A percentile compares a stretch with the other conserved stretches of the same genome.
These are phyloP conservation scores for Ceratocystis alfenasii DNA, from an alignment of 2,329 filamentous ascomycete species.

Conservation along the genomic window DNA sequence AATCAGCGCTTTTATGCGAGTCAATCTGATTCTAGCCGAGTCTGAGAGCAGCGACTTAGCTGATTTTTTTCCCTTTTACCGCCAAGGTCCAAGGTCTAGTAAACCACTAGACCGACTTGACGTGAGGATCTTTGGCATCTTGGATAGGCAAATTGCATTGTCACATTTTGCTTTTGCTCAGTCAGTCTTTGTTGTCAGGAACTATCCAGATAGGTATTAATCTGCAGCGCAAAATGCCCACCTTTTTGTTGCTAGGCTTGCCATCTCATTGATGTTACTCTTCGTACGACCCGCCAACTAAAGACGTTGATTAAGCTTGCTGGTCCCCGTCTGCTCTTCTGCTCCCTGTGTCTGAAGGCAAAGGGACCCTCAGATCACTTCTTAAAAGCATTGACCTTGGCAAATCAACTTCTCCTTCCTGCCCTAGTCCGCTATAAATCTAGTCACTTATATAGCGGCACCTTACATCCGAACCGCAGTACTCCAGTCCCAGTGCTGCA, in stretches of 20 bases:
- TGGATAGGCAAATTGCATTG: conserved; percentile 8
- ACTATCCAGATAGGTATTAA: background rate
- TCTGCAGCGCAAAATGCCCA: background rate
- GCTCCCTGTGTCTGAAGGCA: background rate
- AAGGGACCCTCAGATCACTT: conserved; percentile 9
- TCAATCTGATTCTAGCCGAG: conserved; percentile 14
- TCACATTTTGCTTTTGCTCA: background rate
- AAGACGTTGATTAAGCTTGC: background rate
- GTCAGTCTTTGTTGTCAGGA: background rate
- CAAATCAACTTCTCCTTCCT: background rate
- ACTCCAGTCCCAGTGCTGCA: background rate
- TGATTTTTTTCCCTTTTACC: background rate
- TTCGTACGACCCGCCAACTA: background rate
- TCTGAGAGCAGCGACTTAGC: background rate
- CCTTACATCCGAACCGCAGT: background rate
- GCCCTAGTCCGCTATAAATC: background rate
- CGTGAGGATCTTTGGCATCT: conserved; percentile 1
- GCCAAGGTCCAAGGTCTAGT: background rate
- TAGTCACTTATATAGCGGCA: background rate
- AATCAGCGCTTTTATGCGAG: conserved; percentile 5
- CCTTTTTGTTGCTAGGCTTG: background rate
- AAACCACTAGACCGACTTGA: background rate
- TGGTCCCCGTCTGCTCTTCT: background rate
- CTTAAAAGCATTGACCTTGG: conserved; percentile 4
- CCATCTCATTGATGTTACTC: background rate